phyloP scores from a whole-genome alignment of 2,329 filamentous ascomycete species.

The Exophiala sp. region DNA sequence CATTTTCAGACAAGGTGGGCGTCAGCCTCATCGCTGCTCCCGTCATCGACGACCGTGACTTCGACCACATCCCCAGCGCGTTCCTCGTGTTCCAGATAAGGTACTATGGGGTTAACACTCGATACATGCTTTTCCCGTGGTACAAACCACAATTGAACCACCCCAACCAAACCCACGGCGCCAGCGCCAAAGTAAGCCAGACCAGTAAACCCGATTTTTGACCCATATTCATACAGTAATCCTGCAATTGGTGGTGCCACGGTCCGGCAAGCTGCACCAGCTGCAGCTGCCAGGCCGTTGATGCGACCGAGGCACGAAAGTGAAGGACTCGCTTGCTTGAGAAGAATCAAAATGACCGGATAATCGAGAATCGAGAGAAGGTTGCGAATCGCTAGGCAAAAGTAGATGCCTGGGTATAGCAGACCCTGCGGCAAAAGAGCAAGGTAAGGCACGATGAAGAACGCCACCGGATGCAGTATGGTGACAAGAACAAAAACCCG shows the following conservation, averaged over 20 bases:
- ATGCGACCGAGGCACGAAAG: conserved; percentile 63
- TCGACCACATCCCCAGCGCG: conserved; percentile 25
- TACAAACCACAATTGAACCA: conserved; percentile 56
- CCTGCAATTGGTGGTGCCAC: conserved; percentile 66
- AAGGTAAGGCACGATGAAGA: conserved; percentile 67
- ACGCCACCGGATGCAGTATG: conserved; percentile 63
- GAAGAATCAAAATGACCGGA: conserved; percentile 65
- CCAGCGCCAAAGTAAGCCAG: conserved; percentile 61
- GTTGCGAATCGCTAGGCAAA: conserved; percentile 63
- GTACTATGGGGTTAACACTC: conserved; percentile 36
- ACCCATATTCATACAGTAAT: conserved; percentile 62
- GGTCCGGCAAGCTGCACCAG: conserved; percentile 68
- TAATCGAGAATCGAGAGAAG: conserved; percentile 66
- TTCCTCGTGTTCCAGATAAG: conserved; percentile 27
- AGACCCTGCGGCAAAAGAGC: conserved; percentile 54
- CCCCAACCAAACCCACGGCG: conserved; percentile 54
- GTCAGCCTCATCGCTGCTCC: background rate
- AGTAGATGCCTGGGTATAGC: conserved; percentile 62
- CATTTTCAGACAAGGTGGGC: too few species aligned
- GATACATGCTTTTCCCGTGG: conserved; percentile 46
- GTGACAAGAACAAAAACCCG: conserved; percentile 63
- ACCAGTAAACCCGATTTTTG: conserved; percentile 56
- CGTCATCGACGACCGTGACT: conserved; percentile 22
- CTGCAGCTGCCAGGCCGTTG: conserved; percentile 69
- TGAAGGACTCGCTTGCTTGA: conserved; percentile 68